Percentiles rank a stretch among this genome's conserved stretches.
These are phyloP conservation scores for Dioscorea cayenensis DNA, from an alignment of 116 monocot species.

Conservation along the genomic window DNA sequence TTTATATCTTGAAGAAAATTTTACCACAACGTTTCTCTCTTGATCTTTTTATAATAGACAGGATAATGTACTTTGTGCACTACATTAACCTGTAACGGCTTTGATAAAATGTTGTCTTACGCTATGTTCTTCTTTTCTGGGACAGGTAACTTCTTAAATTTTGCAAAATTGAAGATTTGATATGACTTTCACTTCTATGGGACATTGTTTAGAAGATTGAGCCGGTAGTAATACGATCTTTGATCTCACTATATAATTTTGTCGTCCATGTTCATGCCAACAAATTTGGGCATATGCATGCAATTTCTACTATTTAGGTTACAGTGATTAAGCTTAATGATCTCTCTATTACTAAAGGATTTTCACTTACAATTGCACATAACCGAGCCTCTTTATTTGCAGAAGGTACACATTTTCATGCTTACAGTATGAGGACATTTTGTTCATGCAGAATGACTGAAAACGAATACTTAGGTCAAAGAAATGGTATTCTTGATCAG, in stretches of 20 bases:
- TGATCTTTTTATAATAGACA: too few relatives aligned
- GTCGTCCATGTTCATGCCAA: not conserved
- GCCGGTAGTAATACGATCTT: not conserved
- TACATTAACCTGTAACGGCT: too few relatives aligned
- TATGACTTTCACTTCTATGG: not conserved
- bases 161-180: not conserved
- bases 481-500: slow-evolving; percentile 95
- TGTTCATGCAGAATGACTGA: slow-evolving; percentile 67
- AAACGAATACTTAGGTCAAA: slow-evolving; percentile 84
- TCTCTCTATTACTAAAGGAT: not conserved
- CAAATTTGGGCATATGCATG: too few relatives aligned
- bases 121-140: too few relatives aligned
- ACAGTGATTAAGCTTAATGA: not conserved
- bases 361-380: not conserved
- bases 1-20: too few relatives aligned
- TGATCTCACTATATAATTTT: not conserved
- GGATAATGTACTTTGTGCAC: too few relatives aligned
- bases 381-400: not conserved
- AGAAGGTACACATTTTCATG: not conserved
- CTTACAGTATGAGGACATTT: not conserved
- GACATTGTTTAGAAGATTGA: not conserved
- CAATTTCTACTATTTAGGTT: too few relatives aligned
- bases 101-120: too few relatives aligned
- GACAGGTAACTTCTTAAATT: not conserved
- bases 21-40: too few relatives aligned